Base-by-base conservation (phyloP, 768 basidiomycete genomes). In the Naematelia aurantialba region DNA sequence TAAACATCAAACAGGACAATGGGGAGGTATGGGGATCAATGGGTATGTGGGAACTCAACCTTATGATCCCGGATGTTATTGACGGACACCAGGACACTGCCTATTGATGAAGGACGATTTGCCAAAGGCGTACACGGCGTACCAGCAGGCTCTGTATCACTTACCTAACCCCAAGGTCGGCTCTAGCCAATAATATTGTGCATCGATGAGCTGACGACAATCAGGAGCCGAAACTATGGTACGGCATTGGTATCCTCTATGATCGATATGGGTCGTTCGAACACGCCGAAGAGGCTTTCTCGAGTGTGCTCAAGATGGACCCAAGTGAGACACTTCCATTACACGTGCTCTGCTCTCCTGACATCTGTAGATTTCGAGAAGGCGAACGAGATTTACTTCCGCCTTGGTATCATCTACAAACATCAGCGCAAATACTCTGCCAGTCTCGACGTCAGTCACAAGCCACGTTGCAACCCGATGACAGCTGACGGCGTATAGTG, bases 101-200 rank as follows among this genome's bases (percentile, higher is more conserved):
- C 92, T 94, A 78, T 85, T 99, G 60, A 98, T 96, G 94, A 93
- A 96, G 75, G 96, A 98, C 75, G 92, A 98, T 80, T 84, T 99
- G 47, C 92, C 94, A 80, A 96, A 94, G 81, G 96, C 96, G 0
- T 98, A 98, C 78, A 87, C 89, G 0, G 93, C 96, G 14, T 99
- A 99, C 78, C 93, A 99, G 79, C 94, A 98, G 76, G 96, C 96
- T 1, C 83, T 99, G 22, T 97, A 94, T 76, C 83, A 93, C 63
- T 84, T 99, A 34, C 91, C 91, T 1, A 93, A 94, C 69, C 94
- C 94, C 14, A 96, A 96, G 82, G 90, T 89, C 67, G 26, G 76
- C 70, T 58, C 25, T 51, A 17, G 8, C n/a, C 29, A n/a, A 51
- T 21, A 22, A 26, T 47, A 10, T 30, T 30, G 5, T 25, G 21